Evolutionary conservation across 2,329 filamentous ascomycete species (phyloP).

Genomic region (Ustilaginoidea virens): DNA sequence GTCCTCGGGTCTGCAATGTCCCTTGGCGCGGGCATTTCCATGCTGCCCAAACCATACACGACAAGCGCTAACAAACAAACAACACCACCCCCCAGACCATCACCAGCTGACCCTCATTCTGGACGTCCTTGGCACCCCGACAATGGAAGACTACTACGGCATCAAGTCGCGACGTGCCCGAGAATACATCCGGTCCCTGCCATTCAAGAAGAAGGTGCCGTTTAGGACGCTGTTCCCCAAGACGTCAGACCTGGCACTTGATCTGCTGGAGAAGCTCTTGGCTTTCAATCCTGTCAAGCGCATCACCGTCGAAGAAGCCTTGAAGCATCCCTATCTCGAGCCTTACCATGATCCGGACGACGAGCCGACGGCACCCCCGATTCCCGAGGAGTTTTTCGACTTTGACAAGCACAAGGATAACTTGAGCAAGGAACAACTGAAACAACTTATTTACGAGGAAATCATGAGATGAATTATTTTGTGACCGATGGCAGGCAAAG

Average conservation of each 20-base stretch:
- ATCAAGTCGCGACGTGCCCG: conserved; percentile 96
- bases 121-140: conserved; percentile 92
- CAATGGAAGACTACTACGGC: conserved; percentile 99
- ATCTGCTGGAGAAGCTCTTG: conserved; percentile 86
- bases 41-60: too few species aligned
- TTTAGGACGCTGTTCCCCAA: conserved; percentile 96
- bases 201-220: conserved; percentile 99
- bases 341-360: conserved; percentile 98
- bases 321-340: conserved; percentile 96
- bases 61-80: background rate
- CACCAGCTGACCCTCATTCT: conserved; percentile 95
- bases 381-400: conserved; percentile 98
- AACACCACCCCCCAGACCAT: conserved; percentile 49
- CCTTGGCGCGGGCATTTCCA: too few species aligned
- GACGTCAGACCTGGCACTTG: conserved; percentile 92
- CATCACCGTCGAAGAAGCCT: conserved; percentile 91
- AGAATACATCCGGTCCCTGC: conserved; percentile 94
- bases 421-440: conserved; percentile 94
- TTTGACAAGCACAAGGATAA: conserved; percentile 99
- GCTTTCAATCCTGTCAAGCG: conserved; percentile 98
- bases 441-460: conserved; percentile 94
- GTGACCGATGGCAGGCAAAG: background rate
- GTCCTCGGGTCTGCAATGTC: background rate
- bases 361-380: conserved; percentile 89
- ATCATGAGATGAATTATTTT: conserved; percentile 49